Evolutionary conservation across 2,329 filamentous ascomycete species (phyloP), one percentile per base, ranked within the genome.

Genomic region (Colletotrichum lupini): DNA sequence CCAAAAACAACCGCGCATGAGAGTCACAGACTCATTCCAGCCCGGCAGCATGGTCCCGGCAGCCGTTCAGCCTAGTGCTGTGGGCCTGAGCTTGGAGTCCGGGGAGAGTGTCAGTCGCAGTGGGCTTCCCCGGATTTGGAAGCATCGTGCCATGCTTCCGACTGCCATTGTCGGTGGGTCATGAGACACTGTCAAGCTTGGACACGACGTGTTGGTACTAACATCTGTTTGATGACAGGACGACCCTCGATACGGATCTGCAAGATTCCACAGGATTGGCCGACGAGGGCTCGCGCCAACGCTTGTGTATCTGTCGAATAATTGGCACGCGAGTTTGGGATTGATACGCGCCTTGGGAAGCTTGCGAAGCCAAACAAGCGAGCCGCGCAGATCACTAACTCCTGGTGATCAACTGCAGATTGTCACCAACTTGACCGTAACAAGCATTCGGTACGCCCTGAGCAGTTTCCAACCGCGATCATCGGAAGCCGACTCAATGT

Each of bases 131-230:
- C 19, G 12, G 28, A 65, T 60, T 65, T 46, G 42, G 55, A 72
- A 26, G 32, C 16, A 19, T 63, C 9, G 9, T 59, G 24, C 46
- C 64, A 72, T 56, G 58, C 58, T 58, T 63, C 35, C 42, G 19
- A 53, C 35, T 60, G 35, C 42, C 42, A 49, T 37, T 24, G 4
- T 59, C 42, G 52, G 70, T 69, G 70, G 70, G 60, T 60, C 70
- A 69, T 32, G 26, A 72, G 69, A 56, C 49, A 16, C n/a, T 24
- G 30, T 58, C 35, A 11, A 61, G 16, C 28, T 2, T 6, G 5
- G 52, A 11, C 11, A 28, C 52, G 49, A 32, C 28, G 24, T 58
- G 22, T 19, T 62, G 49, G 30, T n/a, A 42, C 37, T 55, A 30
- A 49, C 22, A 5, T 24, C 53, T 52, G 59, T 72, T 72, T 58